Evolutionary conservation across 129 eudicot genomes (phyloP).

Genomic region (Mikania micrantha): DNA sequence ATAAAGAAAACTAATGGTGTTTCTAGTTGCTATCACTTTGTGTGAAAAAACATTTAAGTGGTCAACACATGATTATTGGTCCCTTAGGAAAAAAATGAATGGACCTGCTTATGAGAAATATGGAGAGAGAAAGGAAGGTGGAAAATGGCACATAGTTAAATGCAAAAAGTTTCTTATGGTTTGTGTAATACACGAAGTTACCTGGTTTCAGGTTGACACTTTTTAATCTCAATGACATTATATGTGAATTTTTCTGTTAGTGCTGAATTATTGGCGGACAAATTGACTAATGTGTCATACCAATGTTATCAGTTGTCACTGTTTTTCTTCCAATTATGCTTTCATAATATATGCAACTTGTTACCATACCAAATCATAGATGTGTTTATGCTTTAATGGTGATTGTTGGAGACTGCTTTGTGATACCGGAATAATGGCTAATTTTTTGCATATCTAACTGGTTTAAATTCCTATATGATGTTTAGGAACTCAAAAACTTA

Average conservation of each 20-base stretch:
- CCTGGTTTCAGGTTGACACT: neutral
- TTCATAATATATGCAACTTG: conserved; percentile 4
- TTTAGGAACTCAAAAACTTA: conserved; percentile 88
- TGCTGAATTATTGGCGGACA: neutral
- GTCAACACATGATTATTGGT: neutral
- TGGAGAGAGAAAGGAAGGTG: neutral
- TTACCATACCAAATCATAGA: conserved; percentile 9
- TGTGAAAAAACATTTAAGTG: neutral
- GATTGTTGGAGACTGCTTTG: conserved; percentile 7
- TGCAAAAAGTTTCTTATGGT: neutral
- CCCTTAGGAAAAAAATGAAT: neutral
- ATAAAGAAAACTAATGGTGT: neutral
- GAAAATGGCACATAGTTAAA: neutral
- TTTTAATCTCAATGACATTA: neutral
- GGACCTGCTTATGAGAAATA: neutral
- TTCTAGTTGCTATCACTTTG: neutral
- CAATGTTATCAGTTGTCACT: neutral
- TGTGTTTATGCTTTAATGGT: conserved; percentile 9
- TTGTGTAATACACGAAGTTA: neutral
- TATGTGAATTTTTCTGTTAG: neutral
- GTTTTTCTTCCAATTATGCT: neutral
- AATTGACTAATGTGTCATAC: neutral
- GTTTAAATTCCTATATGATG: conserved; percentile 10
- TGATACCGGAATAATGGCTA: neutral
- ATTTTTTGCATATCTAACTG: neutral